These are phyloP conservation scores for Linderniella brevidens DNA, from an alignment of 257 asterid genomes.

Conservation along the genomic window DNA sequence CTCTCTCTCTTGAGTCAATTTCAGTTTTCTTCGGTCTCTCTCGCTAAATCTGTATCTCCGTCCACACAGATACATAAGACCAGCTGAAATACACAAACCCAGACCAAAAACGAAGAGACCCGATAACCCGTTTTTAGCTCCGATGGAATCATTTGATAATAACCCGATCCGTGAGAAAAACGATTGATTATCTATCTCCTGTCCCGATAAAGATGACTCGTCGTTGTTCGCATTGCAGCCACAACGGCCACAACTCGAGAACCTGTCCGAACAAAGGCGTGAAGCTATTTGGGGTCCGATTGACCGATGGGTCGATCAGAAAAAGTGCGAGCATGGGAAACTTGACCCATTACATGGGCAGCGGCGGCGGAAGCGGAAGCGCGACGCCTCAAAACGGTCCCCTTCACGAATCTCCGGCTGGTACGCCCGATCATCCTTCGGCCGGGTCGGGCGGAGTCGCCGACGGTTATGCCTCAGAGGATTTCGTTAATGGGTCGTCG, in stretches of 20 bases:
- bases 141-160: no score
- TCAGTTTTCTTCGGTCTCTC: no score
- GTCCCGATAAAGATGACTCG: slow-evolving; percentile 42
- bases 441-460: slow-evolving; percentile 36
- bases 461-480: slow-evolving; percentile 92
- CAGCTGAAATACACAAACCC: no score
- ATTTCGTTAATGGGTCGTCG: slow-evolving; percentile 72
- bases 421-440: slow-evolving; percentile 77
- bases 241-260: slow-evolving; percentile 94
- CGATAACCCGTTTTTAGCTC: no score
- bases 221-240: slow-evolving; percentile 98
- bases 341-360: slow-evolving; percentile 62
- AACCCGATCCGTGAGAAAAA: no score
- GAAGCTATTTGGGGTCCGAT: slow-evolving; percentile 91
- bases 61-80: no score
- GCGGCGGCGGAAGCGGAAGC: slow-evolving; percentile 30
- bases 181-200: no score
- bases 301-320: slow-evolving; percentile 95
- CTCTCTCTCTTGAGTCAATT: no score
- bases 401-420: slow-evolving; percentile 59
- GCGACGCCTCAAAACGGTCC: slow-evolving; percentile 40
- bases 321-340: slow-evolving; percentile 99
- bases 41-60: no score
- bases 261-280: slow-evolving; percentile 98
- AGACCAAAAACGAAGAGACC: no score